Base-by-base conservation (phyloP, 2,329 filamentous ascomycete genomes). In the Aspergillus sp. region DNA sequence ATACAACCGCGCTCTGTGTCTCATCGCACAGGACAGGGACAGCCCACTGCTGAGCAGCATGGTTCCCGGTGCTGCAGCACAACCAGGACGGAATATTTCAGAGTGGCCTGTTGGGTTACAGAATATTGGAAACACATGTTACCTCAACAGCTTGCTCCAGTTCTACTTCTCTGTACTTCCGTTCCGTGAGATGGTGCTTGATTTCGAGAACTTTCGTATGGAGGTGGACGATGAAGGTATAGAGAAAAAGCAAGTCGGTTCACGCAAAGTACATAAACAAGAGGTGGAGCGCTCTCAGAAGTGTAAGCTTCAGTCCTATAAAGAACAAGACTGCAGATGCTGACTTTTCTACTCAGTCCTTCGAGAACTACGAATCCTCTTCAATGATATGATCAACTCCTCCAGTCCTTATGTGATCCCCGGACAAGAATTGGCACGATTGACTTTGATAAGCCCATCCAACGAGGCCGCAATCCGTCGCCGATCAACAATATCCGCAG, bases 81-180 rank as follows among this genome's bases (percentile, higher is more conserved):
- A 66, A 35, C 51, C 62, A 17, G 60, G 63, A 53, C 60, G 63
- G 43, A 60, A 68, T 33, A 62, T 58, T 50, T 66, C 70, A 42
- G 74, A 80, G 25, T 83, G 88, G 66, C 93, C 93, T 0, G 87
- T 95, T 19, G 93, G 93, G 0, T 77, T 97, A 5, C 80, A 84
- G 53, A 98, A 97, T 58, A 95, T 97, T 49, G 90, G 93, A 50
- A 98, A 98, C 61, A 98, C 94, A 0, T 98, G 93, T 66, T 98
- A 98, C 61, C 77, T 98, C 47, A 98, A 98, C 73, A 97, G 91
- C 69, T 79, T 98, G 43, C 76, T 98, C 7, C 93, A 98, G 48
- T 97, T 95, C 63, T 86, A 96, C 56, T 96, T 95, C 65, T 94
- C 90, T 0, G 81, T 97, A 47, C 85, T 83, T 52, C 83, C 88